Evolutionary conservation across 2,329 filamentous ascomycete species (phyloP), one percentile per base, ranked within the genome.

Genomic region (Aspergillus sp.): DNA sequence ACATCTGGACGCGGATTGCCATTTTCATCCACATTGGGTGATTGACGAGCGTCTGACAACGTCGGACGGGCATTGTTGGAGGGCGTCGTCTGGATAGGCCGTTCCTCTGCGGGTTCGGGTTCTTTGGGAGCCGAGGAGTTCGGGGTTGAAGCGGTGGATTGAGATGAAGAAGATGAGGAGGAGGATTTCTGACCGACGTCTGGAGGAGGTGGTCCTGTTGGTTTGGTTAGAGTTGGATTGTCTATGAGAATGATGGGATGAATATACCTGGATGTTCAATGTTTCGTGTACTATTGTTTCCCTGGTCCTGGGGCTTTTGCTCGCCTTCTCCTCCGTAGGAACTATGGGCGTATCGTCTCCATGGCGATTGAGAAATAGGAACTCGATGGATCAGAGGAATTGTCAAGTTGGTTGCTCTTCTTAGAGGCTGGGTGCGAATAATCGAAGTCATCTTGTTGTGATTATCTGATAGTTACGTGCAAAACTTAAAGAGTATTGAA

Each of bases 21-120:
- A 5, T 60, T 42, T 3, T 44, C 36, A 33, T 67, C 62, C 7
- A 60, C 39, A 32, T 65, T 56, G 7, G 57, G 55, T 2, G 63
- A 62, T 33, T 61, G 52, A 7, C 47, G 52, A 6, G 57, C 60
- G 37, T 60, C 56, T n/a, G 40, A 50, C 8, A 68, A 50, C 3
- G 64, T 66, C 10, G 65, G 63, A 5, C 49, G 51, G 13, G 64
- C 62, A 2, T 64, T 59, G 42, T 67, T 66, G 33, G 64, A 66
- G 3, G 64, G 56, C 13, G 50, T 56, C 6, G 44, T 50, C n/a
- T 46, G 40, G 27, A 46, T 53, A 10, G 43, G 43, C 7, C 26
- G 39, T 27, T 7, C 39, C 33, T 38, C 19, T 7, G 33, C 13
- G 26, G 11, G 8, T 19, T 30, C 12, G 33, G 34, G 28, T 3